These are phyloP conservation scores for Pleomassaria siparia DNA, from an alignment of 2,329 filamentous ascomycete genomes.

Conservation along the genomic window DNA sequence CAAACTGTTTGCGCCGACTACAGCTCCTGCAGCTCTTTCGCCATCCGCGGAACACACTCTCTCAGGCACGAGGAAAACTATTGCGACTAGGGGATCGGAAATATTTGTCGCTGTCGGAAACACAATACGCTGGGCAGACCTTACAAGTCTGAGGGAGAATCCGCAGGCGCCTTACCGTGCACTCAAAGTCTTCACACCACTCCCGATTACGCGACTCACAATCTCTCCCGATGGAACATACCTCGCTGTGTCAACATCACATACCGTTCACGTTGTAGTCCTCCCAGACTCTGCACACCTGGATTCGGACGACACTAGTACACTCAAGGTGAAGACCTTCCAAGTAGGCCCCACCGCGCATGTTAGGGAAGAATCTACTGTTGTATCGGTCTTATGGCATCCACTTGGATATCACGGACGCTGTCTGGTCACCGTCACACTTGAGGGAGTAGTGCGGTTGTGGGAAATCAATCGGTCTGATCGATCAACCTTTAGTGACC, in stretches of 20 bases:
- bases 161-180: constrained; percentile 38
- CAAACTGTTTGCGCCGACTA: constrained; percentile 68
- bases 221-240: constrained; percentile 81
- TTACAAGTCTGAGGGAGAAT: constrained; percentile 73
- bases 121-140: constrained; percentile 88
- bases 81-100: constrained; percentile 82
- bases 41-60: constrained; percentile 22
- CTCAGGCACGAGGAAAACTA: constrained; percentile 54
- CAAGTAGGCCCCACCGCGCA: constrained; percentile 92
- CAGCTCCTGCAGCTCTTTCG: constrained; percentile 32
- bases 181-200: constrained; percentile 75
- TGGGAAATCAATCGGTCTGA: constrained; percentile 89
- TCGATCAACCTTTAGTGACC: constrained; percentile 82
- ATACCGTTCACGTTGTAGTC: constrained; percentile 86
- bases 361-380: constrained; percentile 78
- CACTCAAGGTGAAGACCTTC: constrained; percentile 80
- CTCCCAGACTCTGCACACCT: constrained; percentile 80
- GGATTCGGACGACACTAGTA: constrained; percentile 64
- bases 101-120: constrained; percentile 86
- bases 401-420: constrained; percentile 80
- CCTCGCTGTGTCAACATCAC: constrained; percentile 80
- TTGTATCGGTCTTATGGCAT: constrained; percentile 88
- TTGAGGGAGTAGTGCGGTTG: constrained; percentile 81
- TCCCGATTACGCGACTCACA: constrained; percentile 80
- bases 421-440: constrained; percentile 84